Conservation (phyloP, 2,329 filamentous ascomycete genomes). For the Penicillium sp. region DNA sequence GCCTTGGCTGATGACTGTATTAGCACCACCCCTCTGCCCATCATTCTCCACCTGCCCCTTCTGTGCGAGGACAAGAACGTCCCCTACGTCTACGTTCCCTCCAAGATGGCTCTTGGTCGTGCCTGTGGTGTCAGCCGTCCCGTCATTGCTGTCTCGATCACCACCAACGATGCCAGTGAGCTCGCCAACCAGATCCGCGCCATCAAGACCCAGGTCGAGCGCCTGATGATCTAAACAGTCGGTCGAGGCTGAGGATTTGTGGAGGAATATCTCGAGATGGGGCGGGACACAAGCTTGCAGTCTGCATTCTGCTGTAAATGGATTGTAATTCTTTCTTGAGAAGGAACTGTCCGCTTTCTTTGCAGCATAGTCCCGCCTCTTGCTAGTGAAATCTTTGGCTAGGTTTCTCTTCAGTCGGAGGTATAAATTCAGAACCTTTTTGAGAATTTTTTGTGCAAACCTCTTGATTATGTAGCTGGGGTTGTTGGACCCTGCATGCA, state of each 20-base stretch:
- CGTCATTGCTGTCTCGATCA: conserved; percentile 86
- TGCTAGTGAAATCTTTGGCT: conserved; percentile 20
- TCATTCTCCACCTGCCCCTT: conserved; percentile 85
- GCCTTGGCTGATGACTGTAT: not conserved
- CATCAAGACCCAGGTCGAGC: conserved; percentile 93
- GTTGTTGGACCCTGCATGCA: not conserved
- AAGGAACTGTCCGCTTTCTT: not conserved
- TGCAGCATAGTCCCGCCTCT: conserved; percentile 1
- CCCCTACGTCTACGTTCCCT: conserved; percentile 71
- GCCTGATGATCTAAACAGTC: conserved; percentile 77
- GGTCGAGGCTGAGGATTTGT: conserved; percentile 4
- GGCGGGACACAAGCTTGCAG: not conserved
- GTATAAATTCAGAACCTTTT: conserved; percentile 11
- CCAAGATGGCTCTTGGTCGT: conserved; percentile 82
- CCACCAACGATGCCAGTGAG: conserved; percentile 87
- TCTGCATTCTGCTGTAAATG: not conserved
- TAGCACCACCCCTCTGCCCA: conserved; percentile 75
- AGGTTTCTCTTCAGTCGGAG: conserved; percentile 13
- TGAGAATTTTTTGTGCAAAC: not conserved
- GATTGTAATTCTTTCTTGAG: not conserved
- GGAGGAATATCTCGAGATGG: conserved; percentile 9
- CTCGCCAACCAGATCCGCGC: conserved; percentile 83
- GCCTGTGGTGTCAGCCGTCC: conserved; percentile 86
- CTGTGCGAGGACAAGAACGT: conserved; percentile 77
- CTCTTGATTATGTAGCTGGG: not conserved